phyloP scores from a whole-genome alignment of 2,329 filamentous ascomycete genomes.

The Botrytis fragariae region DNA sequence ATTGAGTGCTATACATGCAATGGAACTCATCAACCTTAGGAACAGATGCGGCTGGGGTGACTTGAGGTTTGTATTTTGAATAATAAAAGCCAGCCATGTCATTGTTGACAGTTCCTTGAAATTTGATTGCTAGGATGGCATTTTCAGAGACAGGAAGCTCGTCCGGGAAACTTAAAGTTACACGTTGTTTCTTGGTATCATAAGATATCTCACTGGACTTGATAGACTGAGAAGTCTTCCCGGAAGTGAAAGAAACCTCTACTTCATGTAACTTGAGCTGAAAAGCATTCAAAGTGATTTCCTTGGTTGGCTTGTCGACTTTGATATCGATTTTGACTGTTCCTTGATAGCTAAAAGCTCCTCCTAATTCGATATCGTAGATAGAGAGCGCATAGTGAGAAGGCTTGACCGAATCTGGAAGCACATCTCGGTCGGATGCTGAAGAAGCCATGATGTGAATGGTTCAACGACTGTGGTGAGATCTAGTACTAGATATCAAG shows the following conservation, averaged over 20 bases:
- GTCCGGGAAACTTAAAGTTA: conserved; percentile 71
- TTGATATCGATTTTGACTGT: conserved; percentile 76
- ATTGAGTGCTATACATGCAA: conserved; percentile 91
- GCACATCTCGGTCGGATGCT: conserved; percentile 59
- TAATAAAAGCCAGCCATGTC: conserved; percentile 93
- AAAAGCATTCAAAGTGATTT: conserved; percentile 81
- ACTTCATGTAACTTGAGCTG: conserved; percentile 74
- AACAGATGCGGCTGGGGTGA: conserved; percentile 70
- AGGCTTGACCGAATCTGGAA: conserved; percentile 69
- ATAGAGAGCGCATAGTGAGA: conserved; percentile 83
- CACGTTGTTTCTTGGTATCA: conserved; percentile 80
- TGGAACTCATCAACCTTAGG: conserved; percentile 67
- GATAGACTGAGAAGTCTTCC: conserved; percentile 52
- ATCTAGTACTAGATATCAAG: neutral
- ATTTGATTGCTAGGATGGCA: conserved; percentile 66
- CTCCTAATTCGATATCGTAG: conserved; percentile 69
- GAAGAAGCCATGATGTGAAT: conserved; percentile 30
- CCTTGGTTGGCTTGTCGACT: conserved; percentile 67
- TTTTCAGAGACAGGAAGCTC: conserved; percentile 67
- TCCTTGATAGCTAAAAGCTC: conserved; percentile 76
- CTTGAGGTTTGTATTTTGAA: conserved; percentile 84
- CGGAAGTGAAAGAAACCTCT: conserved; percentile 58
- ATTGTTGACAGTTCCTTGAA: conserved; percentile 81
- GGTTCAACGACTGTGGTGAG: neutral
- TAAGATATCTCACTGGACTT: conserved; percentile 70